phyloP scores from a whole-genome alignment of 2,329 filamentous ascomycete genomes.

The Xylariaceae sp. region DNA sequence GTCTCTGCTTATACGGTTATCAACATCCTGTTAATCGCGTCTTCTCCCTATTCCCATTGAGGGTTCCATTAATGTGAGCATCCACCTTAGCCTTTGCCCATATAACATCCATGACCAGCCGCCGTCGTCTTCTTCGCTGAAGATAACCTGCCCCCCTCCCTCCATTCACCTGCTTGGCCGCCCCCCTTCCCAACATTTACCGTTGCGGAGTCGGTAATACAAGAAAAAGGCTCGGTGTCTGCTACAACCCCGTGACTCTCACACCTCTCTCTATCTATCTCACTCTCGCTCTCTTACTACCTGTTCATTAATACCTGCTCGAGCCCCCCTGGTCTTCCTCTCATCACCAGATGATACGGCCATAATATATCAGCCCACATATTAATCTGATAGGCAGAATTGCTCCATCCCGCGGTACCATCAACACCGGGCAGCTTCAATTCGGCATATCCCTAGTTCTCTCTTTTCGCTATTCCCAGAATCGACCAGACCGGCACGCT shows the following conservation, averaged over 20 bases:
- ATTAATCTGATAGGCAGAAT: not conserved
- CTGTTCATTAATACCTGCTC: not conserved
- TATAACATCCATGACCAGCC: not conserved
- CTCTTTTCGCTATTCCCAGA: not conserved
- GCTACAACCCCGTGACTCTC: not conserved
- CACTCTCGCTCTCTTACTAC: not conserved
- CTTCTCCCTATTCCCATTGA: not conserved
- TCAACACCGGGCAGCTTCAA: not conserved
- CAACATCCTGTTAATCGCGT: slow-evolving; percentile 2
- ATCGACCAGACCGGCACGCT: not conserved
- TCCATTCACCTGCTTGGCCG: not conserved
- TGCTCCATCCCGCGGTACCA: not conserved
- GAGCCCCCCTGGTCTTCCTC: not conserved
- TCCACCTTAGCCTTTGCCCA: not conserved
- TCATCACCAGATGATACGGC: not conserved
- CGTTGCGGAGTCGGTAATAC: not conserved
- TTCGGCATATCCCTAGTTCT: not conserved
- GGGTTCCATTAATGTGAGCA: not conserved
- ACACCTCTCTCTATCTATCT: not conserved
- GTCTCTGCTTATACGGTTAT: slow-evolving; percentile 1
- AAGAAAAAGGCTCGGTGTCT: not conserved
- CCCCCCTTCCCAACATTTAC: not conserved
- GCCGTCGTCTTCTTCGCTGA: not conserved
- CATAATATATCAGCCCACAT: not conserved
- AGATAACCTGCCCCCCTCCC: not conserved